Percentiles rank a stretch among this genome's conserved stretches.
phyloP scores from a whole-genome alignment of 805 yeast genomes.

The Helenozyma rhizophorensis region DNA sequence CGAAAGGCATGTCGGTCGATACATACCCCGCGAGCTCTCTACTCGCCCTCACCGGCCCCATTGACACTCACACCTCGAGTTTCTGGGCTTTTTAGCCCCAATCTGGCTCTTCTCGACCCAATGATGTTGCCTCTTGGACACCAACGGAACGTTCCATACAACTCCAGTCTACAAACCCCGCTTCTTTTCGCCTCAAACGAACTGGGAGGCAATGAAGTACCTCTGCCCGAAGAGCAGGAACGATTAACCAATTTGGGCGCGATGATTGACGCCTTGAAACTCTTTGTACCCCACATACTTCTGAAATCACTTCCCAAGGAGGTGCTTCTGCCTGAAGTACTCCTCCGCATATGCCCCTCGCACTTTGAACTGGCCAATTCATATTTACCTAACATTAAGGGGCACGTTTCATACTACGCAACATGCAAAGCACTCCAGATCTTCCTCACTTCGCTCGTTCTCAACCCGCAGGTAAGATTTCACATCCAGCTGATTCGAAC shows the following conservation, averaged over 20 bases:
- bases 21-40: too few relatives aligned
- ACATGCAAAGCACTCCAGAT: constrained; percentile 55
- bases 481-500: constrained; percentile 46
- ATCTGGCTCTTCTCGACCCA: too few relatives aligned
- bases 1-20: too few relatives aligned
- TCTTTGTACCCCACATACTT: constrained; percentile 49
- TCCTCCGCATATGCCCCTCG: constrained; percentile 54
- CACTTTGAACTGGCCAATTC: constrained; percentile 41
- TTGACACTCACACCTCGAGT: too few relatives aligned
- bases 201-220: too few relatives aligned
- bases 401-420: constrained; percentile 51
- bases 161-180: too few relatives aligned
- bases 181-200: too few relatives aligned
- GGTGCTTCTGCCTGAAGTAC: constrained; percentile 42
- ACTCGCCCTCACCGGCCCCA: too few relatives aligned
- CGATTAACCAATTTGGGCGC: constrained; percentile 51
- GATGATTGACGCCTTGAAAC: constrained; percentile 44
- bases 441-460: constrained; percentile 49
- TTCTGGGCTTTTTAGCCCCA: too few relatives aligned
- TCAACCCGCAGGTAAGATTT: constrained; percentile 48
- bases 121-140: too few relatives aligned
- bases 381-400: constrained; percentile 52
- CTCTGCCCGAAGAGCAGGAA: constrained; percentile 18
- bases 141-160: too few relatives aligned
- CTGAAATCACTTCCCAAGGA: constrained; percentile 40